phyloP scores from a whole-genome alignment of 2,329 filamentous ascomycete genomes.

The Colletotrichum gloeosporioides region DNA sequence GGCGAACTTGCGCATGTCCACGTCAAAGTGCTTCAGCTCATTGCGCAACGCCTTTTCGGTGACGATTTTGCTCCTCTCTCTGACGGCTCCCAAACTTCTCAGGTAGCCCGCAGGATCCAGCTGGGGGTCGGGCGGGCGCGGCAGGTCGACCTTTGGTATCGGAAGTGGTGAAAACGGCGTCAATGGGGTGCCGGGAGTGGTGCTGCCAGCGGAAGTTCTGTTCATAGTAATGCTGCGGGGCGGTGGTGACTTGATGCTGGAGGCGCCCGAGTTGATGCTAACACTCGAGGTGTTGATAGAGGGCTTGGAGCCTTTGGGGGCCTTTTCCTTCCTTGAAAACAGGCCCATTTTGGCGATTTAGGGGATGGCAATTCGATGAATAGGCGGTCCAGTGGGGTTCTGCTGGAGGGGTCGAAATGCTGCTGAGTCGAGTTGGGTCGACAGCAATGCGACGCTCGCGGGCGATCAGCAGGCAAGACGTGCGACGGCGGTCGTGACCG shows the following conservation, averaged over 20 bases:
- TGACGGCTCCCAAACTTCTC: constrained; percentile 85
- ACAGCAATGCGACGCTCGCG: constrained; percentile 1
- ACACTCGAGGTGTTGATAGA: constrained; percentile 49
- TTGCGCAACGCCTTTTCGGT: constrained; percentile 79
- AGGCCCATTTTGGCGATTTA: constrained; percentile 52
- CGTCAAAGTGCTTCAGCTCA: constrained; percentile 83
- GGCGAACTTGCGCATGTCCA: constrained; percentile 83
- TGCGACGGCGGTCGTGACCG: neutral
- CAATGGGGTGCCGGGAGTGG: constrained; percentile 50
- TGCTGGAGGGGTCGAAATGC: neutral
- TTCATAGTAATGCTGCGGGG: constrained; percentile 44
- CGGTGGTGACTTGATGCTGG: constrained; percentile 49
- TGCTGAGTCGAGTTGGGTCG: neutral
- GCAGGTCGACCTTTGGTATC: constrained; percentile 80
- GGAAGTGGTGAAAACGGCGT: constrained; percentile 56
- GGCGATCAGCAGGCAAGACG: neutral
- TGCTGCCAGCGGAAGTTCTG: constrained; percentile 57
- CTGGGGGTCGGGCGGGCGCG: constrained; percentile 84
- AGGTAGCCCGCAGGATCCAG: constrained; percentile 91
- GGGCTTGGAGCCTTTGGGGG: constrained; percentile 43
- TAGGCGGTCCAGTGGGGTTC: neutral
- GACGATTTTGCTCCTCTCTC: constrained; percentile 78
- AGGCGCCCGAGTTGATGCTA: constrained; percentile 57
- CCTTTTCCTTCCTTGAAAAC: constrained; percentile 61
- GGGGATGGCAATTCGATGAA: neutral